Evolutionary conservation across 2,329 filamentous ascomycete species (phyloP).

Genomic region (Nemania serpens): DNA sequence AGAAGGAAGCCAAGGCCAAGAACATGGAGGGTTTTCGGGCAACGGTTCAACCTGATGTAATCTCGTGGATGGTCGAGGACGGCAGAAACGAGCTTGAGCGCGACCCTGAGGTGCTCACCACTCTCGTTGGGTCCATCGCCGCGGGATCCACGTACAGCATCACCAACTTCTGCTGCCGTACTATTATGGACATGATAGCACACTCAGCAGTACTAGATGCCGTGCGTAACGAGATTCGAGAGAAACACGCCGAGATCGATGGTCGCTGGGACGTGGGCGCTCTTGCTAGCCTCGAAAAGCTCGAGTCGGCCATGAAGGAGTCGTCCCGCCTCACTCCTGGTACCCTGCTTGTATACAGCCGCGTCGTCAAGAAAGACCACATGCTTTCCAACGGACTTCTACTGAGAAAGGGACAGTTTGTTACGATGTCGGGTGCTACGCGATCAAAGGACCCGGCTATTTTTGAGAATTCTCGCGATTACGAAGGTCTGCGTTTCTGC

Average conservation of each 20-base stretch:
- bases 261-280: conserved; percentile 17
- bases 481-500: conserved; percentile 21
- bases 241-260: background rate
- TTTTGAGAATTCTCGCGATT: conserved; percentile 9
- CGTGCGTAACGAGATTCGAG: conserved; percentile 15
- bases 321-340: conserved; percentile 13
- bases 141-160: background rate
- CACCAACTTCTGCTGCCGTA: background rate
- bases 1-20: background rate
- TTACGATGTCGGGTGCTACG: conserved; percentile 11
- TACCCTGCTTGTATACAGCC: conserved; percentile 24
- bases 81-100: background rate
- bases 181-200: conserved; percentile 9
- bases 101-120: background rate
- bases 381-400: background rate
- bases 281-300: conserved; percentile 20
- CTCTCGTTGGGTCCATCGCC: background rate
- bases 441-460: conserved; percentile 11
- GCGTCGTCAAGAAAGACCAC: conserved; percentile 19
- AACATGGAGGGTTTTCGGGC: background rate
- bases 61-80: conserved; percentile 24
- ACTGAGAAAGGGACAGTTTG: conserved; percentile 14
- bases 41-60: background rate
- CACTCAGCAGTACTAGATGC: conserved; percentile 10
- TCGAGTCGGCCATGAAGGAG: conserved; percentile 29